Conservation (phyloP, 345 rosid genomes). For the Jatropha curcas region DNA sequence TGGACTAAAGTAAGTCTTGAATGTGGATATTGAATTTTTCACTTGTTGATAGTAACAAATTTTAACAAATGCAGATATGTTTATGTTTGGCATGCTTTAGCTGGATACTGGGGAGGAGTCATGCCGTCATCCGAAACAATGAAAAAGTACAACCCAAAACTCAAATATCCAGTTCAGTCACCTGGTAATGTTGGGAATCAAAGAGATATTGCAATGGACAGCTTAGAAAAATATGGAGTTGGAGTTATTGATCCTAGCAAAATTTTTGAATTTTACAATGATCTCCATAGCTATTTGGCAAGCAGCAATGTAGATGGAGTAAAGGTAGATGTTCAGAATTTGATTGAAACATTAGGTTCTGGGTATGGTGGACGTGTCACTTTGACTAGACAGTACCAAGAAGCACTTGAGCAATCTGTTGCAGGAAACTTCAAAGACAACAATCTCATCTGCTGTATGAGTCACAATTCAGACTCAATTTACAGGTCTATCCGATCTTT, state of each 20-base stretch:
- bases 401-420: conserved; percentile 54
- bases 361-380: conserved; percentile 55
- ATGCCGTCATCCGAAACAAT: conserved; percentile 47
- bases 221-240: conserved; percentile 46
- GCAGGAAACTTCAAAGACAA: conserved; percentile 53
- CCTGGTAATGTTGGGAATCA: conserved; percentile 41
- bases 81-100: conserved; percentile 61
- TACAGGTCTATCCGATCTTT: conserved; percentile 40
- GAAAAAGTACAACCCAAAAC: conserved; percentile 51
- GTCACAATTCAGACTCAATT: conserved; percentile 57
- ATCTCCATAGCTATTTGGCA: conserved; percentile 49
- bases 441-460: conserved; percentile 55
- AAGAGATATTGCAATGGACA: conserved; percentile 37
- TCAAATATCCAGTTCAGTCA: conserved; percentile 48
- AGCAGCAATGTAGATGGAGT: conserved; percentile 46
- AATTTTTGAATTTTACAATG: conserved; percentile 44
- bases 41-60: background rate
- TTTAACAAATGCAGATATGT: conserved; percentile 44
- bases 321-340: conserved; percentile 51
- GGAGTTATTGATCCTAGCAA: conserved; percentile 44
- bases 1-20: conserved; percentile 38
- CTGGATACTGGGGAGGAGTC: conserved; percentile 69
- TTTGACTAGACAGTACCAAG: conserved; percentile 50
- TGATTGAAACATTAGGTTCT: conserved; percentile 53
- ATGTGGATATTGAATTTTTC: background rate